Evolutionary conservation across 2,329 filamentous ascomycete genomes (phyloP).

Genomic region (Dothistroma septosporum): DNA sequence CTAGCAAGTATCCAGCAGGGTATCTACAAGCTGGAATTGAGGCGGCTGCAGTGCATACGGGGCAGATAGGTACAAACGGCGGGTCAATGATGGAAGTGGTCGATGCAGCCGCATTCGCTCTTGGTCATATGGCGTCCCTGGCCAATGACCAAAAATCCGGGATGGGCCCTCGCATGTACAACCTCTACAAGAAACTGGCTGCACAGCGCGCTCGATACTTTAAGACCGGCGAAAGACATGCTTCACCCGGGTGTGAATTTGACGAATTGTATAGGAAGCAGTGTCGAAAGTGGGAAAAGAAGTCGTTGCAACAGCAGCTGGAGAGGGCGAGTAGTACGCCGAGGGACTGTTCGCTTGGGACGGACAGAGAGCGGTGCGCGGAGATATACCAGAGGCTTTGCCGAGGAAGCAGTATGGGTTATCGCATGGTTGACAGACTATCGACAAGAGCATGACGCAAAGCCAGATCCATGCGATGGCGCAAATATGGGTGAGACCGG

Average conservation of each 20-base stretch:
- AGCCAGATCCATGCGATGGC: neutral
- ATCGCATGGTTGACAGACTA: neutral
- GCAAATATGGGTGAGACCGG: too few species aligned
- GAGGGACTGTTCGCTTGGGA: neutral
- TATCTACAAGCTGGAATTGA: neutral
- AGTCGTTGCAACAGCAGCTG: neutral
- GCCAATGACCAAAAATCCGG: neutral
- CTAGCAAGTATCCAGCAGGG: neutral
- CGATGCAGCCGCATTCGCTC: neutral
- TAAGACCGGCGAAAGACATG: neutral
- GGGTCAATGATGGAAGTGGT: neutral
- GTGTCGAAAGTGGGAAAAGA: neutral
- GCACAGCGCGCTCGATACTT: neutral
- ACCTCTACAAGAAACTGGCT: neutral
- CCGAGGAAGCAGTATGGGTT: neutral
- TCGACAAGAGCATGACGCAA: neutral
- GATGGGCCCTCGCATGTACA: neutral
- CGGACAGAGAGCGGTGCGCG: neutral
- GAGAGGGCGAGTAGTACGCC: neutral
- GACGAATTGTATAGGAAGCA: neutral
- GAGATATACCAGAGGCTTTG: neutral
- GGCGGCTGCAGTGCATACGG: neutral
- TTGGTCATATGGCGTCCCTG: neutral
- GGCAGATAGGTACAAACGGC: neutral
- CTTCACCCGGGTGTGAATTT: neutral